These are phyloP conservation scores for Cornus controversa DNA, from an alignment of 148 eudicot genomes.

Conservation along the genomic window DNA sequence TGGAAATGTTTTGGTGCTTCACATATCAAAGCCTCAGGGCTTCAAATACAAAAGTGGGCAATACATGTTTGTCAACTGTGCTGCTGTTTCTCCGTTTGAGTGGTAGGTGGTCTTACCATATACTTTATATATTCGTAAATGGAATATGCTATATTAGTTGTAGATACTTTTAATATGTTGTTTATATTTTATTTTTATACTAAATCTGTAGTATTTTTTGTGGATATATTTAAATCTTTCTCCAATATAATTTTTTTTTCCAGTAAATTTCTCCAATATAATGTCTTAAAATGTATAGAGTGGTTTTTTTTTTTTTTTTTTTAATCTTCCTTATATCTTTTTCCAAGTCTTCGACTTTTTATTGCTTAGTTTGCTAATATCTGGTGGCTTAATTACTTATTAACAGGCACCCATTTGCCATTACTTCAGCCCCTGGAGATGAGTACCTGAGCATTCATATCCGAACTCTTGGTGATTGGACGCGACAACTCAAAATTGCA, in stretches of 20 bases:
- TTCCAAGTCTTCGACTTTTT: too few relatives aligned
- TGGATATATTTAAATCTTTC: too few relatives aligned
- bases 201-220: too few relatives aligned
- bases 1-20: slow-evolving; percentile 38
- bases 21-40: slow-evolving; percentile 47
- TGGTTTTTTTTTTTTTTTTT: too few relatives aligned
- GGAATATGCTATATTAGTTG: too few relatives aligned
- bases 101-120: slow-evolving; percentile 32
- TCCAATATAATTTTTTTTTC: not conserved
- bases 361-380: too few relatives aligned
- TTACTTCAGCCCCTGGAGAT: slow-evolving; percentile 40
- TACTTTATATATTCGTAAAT: not conserved
- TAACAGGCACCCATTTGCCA: slow-evolving; percentile 41
- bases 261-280: too few relatives aligned
- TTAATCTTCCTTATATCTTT: too few relatives aligned
- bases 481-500: slow-evolving; percentile 29
- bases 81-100: slow-evolving; percentile 47
- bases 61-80: slow-evolving; percentile 45
- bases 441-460: slow-evolving; percentile 40
- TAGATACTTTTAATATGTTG: too few relatives aligned
- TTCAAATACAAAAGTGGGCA: slow-evolving; percentile 46
- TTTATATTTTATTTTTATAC: too few relatives aligned
- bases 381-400: not conserved
- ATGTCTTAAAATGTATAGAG: too few relatives aligned
- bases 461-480: slow-evolving; percentile 36